Percentiles rank a stretch among this genome's conserved stretches.
Evolutionary conservation across 192 early-diverging fungal genomes (phyloP).

Genomic region (Coemansia sp.): DNA sequence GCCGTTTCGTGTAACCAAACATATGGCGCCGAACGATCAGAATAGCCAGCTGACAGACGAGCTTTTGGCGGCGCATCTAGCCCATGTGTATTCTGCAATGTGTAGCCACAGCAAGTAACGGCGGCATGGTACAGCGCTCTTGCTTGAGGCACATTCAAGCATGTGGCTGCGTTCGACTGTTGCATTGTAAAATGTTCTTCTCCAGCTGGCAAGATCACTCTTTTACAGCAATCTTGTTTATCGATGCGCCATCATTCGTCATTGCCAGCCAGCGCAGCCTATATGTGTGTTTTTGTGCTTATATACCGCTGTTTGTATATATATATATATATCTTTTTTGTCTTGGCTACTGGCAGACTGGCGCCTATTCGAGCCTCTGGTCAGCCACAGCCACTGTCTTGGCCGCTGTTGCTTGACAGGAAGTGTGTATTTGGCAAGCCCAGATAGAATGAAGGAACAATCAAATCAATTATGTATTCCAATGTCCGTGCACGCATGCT

Average conservation of each 20-base stretch:
- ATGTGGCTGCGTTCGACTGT: background rate
- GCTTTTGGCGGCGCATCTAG: background rate
- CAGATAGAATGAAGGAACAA: background rate
- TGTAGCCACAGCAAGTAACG: constrained; percentile 1
- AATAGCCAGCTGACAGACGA: too few species aligned
- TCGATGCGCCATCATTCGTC: background rate
- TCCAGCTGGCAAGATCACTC: too few species aligned
- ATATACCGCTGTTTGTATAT: background rate
- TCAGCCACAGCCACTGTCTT: background rate
- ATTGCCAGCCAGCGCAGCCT: too few species aligned
- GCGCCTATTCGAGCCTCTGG: background rate
- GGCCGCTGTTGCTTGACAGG: background rate
- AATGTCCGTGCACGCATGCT: background rate
- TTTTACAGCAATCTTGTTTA: background rate
- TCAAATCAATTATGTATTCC: background rate
- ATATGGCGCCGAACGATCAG: too few species aligned
- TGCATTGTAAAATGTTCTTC: background rate
- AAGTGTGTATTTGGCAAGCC: background rate
- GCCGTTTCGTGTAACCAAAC: too few species aligned
- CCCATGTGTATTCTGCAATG: background rate
- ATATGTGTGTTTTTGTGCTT: too few species aligned
- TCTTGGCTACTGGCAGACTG: background rate
- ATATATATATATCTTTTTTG: too few species aligned
- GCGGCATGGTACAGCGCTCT: background rate
- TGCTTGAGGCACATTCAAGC: constrained; percentile 3